These are phyloP conservation scores for Albifimbria verrucaria DNA, from an alignment of 2,329 filamentous ascomycete species.

Conservation along the genomic window DNA sequence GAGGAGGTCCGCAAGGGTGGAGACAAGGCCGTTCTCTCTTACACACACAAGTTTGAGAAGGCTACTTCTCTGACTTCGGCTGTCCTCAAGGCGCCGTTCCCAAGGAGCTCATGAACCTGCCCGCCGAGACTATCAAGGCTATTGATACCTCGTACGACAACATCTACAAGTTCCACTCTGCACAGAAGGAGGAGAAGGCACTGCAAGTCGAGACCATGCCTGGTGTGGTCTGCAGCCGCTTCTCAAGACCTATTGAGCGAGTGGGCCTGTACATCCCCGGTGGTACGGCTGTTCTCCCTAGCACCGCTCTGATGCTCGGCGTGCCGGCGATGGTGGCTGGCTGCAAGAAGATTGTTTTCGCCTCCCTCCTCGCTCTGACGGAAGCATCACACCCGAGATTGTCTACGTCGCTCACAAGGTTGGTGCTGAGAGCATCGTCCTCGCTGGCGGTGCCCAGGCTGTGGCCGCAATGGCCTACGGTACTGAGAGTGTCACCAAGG, in stretches of 20 bases:
- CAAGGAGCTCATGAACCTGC: constrained; percentile 76
- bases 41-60: constrained; percentile 98
- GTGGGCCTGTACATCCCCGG: constrained; percentile 97
- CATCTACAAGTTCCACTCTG: constrained; percentile 89
- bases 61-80: constrained; percentile 87
- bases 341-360: constrained; percentile 90
- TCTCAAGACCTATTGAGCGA: constrained; percentile 85
- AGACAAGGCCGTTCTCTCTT: constrained; percentile 83
- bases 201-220: constrained; percentile 96
- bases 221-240: constrained; percentile 90
- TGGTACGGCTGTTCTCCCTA: constrained; percentile 94
- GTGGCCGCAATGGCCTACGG: constrained; percentile 97
- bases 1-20: constrained; percentile 79
- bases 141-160: constrained; percentile 94
- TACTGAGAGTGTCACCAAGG: constrained; percentile 89
- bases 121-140: constrained; percentile 81
- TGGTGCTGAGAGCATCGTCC: constrained; percentile 90
- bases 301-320: constrained; percentile 95
- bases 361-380: constrained; percentile 88
- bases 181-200: constrained; percentile 80
- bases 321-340: constrained; percentile 97
- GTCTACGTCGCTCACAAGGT: constrained; percentile 97
- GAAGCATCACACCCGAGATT: constrained; percentile 90
- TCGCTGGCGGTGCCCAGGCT: constrained; percentile 93
- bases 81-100: constrained; percentile 86